These are phyloP conservation scores for Sphagnurus paluster DNA, from an alignment of 1,284 basidiomycete genomes.

Conservation along the genomic window DNA sequence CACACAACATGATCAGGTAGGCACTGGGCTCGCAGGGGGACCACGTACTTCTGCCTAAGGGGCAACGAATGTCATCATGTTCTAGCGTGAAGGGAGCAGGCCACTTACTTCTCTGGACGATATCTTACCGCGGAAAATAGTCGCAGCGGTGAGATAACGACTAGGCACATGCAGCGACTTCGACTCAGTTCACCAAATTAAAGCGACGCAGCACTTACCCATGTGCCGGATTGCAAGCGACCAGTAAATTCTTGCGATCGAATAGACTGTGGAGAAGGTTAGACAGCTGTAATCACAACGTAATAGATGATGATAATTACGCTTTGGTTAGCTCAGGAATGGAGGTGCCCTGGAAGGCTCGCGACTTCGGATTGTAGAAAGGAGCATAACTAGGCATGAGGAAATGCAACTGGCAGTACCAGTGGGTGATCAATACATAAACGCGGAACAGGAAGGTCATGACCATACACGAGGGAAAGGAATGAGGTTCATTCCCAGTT, in stretches of 20 bases:
- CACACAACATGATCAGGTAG: conserved; percentile 9
- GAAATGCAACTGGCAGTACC: conserved; percentile 76
- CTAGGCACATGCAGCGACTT: conserved; percentile 38
- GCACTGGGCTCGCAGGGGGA: conserved; percentile 17
- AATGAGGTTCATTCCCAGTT: conserved; percentile 91
- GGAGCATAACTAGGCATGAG: conserved; percentile 89
- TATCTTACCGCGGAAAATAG: conserved; percentile 84
- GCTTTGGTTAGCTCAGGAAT: conserved; percentile 70
- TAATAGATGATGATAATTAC: conserved; percentile 36
- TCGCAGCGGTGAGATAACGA: conserved; percentile 84
- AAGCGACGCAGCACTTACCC: conserved; percentile 49
- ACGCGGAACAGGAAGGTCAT: neutral
- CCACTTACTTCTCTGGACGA: conserved; percentile 75
- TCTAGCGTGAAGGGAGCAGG: conserved; percentile 17
- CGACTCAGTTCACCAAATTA: conserved; percentile 1
- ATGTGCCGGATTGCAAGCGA: conserved; percentile 82
- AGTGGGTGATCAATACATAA: neutral
- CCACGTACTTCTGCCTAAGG: conserved; percentile 55
- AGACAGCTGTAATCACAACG: conserved; percentile 1
- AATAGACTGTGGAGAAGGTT: conserved; percentile 56
- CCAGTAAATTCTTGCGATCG: conserved; percentile 77
- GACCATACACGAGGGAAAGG: conserved; percentile 83
- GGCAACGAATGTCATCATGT: conserved; percentile 35
- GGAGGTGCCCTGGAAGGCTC: conserved; percentile 62
- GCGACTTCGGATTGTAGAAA: conserved; percentile 63